phyloP scores from a whole-genome alignment of 306 rosid genomes.

The Inga oerstediana region DNA sequence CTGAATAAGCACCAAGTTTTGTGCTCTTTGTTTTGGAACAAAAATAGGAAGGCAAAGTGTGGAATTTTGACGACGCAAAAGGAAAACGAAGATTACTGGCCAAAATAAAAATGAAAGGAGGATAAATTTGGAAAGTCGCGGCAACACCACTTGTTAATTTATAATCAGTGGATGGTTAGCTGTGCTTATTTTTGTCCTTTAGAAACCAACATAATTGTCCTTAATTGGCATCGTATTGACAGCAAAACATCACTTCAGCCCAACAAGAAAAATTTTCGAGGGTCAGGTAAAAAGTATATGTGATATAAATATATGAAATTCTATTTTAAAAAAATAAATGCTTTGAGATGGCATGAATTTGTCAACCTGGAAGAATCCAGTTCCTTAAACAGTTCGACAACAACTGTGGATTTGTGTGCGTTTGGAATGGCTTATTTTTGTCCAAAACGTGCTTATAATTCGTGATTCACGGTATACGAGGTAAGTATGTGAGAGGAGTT shows the following conservation, averaged over 20 bases:
- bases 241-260: not conserved
- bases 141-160: not conserved
- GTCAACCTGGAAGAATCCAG: not conserved
- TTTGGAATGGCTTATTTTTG: too few relatives aligned
- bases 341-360: not conserved
- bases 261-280: too few relatives aligned
- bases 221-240: not conserved
- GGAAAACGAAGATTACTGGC: not conserved
- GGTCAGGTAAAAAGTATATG: not conserved
- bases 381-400: not conserved
- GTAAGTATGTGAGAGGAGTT: too few relatives aligned
- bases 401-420: too few relatives aligned
- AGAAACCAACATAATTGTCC: not conserved
- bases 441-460: too few relatives aligned
- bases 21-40: slow-evolving; percentile 14
- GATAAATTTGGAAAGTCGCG: not conserved
- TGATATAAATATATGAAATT: not conserved
- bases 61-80: slow-evolving; percentile 5
- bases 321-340: not conserved
- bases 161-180: not conserved
- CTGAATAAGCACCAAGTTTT: slow-evolving; percentile 16
- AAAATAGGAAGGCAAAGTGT: not conserved
- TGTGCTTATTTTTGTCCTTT: not conserved
- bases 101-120: too few relatives aligned
- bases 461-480: too few relatives aligned